These are phyloP conservation scores for Phytopythium kandeliae DNA, from an alignment of 352 stramenopile genomes.

Conservation along the genomic window DNA sequence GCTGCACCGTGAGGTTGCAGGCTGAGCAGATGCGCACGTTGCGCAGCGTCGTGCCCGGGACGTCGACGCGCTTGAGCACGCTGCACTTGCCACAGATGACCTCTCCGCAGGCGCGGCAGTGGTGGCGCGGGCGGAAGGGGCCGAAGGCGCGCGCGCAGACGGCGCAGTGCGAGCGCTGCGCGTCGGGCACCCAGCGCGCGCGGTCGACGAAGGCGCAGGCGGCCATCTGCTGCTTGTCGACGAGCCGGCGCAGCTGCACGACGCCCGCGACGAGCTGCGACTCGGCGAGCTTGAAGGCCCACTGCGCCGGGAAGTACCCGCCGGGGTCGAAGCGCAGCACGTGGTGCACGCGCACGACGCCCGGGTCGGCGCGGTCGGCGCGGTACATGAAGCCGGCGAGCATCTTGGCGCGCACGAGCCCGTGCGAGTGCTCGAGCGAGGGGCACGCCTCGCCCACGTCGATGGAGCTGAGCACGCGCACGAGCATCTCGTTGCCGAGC, in stretches of 20 bases:
- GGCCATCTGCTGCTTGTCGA: constrained; percentile 87
- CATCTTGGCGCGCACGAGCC: constrained; percentile 79
- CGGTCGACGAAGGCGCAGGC: constrained; percentile 81
- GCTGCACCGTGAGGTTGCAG: constrained; percentile 84
- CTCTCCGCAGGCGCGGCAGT: constrained; percentile 85
- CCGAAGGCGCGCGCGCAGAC: constrained; percentile 71
- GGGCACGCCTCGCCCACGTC: constrained; percentile 67
- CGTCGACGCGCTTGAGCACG: constrained; percentile 74
- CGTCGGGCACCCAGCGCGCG: constrained; percentile 76
- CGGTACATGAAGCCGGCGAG: constrained; percentile 78
- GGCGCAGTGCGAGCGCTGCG: constrained; percentile 59
- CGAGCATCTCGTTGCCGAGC: constrained; percentile 81
- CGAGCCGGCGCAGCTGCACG: constrained; percentile 71
- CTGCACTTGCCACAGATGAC: constrained; percentile 87
- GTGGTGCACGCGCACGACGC: constrained; percentile 71
- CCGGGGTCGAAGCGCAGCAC: constrained; percentile 66
- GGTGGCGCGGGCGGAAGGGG: constrained; percentile 76
- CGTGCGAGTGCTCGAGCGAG: constrained; percentile 81
- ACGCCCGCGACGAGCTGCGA: constrained; percentile 74
- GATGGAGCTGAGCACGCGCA: constrained; percentile 78
- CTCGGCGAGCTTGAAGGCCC: constrained; percentile 80
- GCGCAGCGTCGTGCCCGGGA: constrained; percentile 75
- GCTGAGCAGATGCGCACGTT: constrained; percentile 82
- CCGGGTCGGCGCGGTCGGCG: constrained; percentile 59
- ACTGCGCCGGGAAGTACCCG: constrained; percentile 77